Evolutionary conservation across 2,329 filamentous ascomycete species (phyloP).

Genomic region (Curvularia spicifera): DNA sequence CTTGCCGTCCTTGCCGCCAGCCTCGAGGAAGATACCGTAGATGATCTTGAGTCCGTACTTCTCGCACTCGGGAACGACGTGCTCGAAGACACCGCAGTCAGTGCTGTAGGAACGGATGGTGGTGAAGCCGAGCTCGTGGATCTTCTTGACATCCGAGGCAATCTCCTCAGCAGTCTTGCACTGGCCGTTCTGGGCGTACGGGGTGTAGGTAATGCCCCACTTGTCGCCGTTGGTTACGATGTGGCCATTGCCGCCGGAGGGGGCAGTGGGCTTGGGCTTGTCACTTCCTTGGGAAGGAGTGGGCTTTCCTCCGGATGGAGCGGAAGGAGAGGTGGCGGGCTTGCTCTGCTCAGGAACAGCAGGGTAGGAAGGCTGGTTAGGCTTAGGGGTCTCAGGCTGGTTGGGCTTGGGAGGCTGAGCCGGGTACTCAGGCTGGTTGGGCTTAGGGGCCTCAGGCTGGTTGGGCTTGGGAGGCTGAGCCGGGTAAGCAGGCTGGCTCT

Average conservation of each 20-base stretch:
- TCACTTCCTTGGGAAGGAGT: conserved; percentile 28
- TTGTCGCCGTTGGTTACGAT: conserved; percentile 53
- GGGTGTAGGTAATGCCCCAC: conserved; percentile 59
- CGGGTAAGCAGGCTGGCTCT: conserved; percentile 16
- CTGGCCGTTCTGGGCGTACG: conserved; percentile 51
- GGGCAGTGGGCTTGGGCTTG: conserved; percentile 41
- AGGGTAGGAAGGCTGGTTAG: background rate
- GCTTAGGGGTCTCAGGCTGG: background rate
- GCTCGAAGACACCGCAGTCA: conserved; percentile 82
- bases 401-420: conserved; percentile 1
- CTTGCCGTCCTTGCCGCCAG: conserved; percentile 55
- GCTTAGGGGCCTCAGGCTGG: background rate
- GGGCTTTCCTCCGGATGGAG: conserved; percentile 24
- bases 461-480: background rate
- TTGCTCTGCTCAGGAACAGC: background rate
- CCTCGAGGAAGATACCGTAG: conserved; percentile 84
- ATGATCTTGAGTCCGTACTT: conserved; percentile 77
- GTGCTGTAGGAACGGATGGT: conserved; percentile 85
- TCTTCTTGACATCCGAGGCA: conserved; percentile 51
- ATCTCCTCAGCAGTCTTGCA: conserved; percentile 54
- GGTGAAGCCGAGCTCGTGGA: conserved; percentile 62
- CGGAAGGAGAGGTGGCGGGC: conserved; percentile 12
- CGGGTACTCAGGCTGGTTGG: conserved; percentile 14
- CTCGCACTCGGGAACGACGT: conserved; percentile 73
- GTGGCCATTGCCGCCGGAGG: conserved; percentile 33